A percentile compares a stretch with the other conserved stretches of the same genome.
These are phyloP conservation scores for Aphanomyces invadans DNA, from an alignment of 352 stramenopile species.

Conservation along the genomic window DNA sequence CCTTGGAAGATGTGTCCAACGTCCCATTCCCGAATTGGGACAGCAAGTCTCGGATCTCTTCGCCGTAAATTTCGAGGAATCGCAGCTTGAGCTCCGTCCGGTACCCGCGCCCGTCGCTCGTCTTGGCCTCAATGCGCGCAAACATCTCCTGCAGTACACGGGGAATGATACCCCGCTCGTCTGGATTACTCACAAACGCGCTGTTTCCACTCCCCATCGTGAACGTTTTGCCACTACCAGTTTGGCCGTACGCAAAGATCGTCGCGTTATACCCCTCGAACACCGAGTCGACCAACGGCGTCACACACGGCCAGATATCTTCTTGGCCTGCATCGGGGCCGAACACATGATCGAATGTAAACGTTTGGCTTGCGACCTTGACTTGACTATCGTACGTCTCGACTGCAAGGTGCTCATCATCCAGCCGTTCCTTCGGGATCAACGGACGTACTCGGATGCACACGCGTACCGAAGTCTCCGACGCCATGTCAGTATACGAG, in stretches of 20 bases:
- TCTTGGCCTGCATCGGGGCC: slow-evolving; percentile 76
- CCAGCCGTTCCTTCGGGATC: slow-evolving; percentile 82
- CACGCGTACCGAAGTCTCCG: slow-evolving; percentile 51
- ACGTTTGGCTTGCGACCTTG: slow-evolving; percentile 76
- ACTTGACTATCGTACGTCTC: slow-evolving; percentile 77
- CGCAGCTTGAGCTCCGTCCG: slow-evolving; percentile 56
- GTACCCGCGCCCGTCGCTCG: slow-evolving; percentile 48
- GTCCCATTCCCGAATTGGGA: slow-evolving; percentile 57
- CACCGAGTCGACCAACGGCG: slow-evolving; percentile 65
- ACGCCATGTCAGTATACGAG: slow-evolving; percentile 1
- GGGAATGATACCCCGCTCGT: slow-evolving; percentile 79
- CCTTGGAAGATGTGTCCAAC: slow-evolving; percentile 49
- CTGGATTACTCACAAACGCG: slow-evolving; percentile 63
- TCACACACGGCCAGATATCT: slow-evolving; percentile 79
- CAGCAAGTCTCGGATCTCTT: slow-evolving; percentile 86
- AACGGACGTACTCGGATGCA: slow-evolving; percentile 79
- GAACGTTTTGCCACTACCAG: slow-evolving; percentile 80
- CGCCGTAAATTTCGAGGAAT: slow-evolving; percentile 91
- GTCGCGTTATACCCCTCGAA: slow-evolving; percentile 88
- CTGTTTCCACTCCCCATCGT: slow-evolving; percentile 85
- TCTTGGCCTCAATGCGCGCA: slow-evolving; percentile 60
- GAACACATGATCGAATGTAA: slow-evolving; percentile 88
- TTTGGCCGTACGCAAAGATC: slow-evolving; percentile 86
- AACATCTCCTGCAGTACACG: slow-evolving; percentile 82
- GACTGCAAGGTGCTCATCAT: slow-evolving; percentile 82